Evolutionary conservation across 768 basidiomycete species (phyloP).

Genomic region (Tulasnella sp.): DNA sequence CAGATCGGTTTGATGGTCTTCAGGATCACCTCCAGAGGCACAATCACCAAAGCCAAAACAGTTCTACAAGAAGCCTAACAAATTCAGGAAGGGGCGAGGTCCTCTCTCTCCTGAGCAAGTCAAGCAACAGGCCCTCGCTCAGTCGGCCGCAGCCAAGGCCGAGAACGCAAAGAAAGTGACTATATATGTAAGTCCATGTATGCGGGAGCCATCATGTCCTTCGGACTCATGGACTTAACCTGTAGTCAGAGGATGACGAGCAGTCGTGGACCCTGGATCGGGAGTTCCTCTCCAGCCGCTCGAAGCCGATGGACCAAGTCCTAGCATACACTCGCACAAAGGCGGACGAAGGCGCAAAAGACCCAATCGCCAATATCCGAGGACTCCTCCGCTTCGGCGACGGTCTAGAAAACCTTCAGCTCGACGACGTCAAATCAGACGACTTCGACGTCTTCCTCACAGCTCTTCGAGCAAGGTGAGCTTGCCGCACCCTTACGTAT

Average conservation of each 20-base stretch:
- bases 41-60: no score
- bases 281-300: background rate
- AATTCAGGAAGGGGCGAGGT: no score
- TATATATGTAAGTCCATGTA: background rate
- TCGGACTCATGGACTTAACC: background rate
- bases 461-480: background rate
- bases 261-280: background rate
- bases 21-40: no score
- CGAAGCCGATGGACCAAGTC: background rate
- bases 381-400: background rate
- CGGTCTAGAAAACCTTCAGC: background rate
- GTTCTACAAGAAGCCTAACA: no score
- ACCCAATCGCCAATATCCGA: background rate
- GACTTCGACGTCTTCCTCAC: background rate
- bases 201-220: background rate
- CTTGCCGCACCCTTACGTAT: background rate
- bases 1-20: no score
- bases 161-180: background rate
- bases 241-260: background rate
- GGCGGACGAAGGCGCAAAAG: background rate
- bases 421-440: background rate
- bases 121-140: background rate
- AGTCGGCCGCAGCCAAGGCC: background rate
- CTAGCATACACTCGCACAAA: background rate
- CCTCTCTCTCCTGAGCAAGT: background rate